These are phyloP conservation scores for Cladobotryum mycophilum DNA, from an alignment of 2,329 filamentous ascomycete genomes.

Conservation along the genomic window DNA sequence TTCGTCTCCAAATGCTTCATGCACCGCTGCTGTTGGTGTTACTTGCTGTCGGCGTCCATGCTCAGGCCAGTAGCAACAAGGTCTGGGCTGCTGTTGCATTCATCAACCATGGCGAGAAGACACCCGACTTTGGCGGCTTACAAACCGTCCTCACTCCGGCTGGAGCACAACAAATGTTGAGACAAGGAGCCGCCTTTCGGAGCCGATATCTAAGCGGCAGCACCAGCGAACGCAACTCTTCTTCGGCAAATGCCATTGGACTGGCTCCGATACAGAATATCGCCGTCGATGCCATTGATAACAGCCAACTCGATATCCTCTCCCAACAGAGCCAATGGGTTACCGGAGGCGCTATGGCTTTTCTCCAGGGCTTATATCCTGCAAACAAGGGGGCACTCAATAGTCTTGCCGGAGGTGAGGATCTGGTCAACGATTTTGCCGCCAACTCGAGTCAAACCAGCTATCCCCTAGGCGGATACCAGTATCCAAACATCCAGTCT, in stretches of 20 bases:
- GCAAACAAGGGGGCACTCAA: constrained; percentile 44
- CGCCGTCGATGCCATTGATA: constrained; percentile 39
- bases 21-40: constrained; percentile 8
- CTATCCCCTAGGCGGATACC: constrained; percentile 70
- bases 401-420: constrained; percentile 21
- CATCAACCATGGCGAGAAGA: constrained; percentile 48
- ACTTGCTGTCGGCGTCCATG: constrained; percentile 19
- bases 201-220: constrained; percentile 38
- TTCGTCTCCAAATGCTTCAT: neutral
- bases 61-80: constrained; percentile 27
- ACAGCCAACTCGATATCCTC: constrained; percentile 38
- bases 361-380: constrained; percentile 81
- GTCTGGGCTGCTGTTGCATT: constrained; percentile 46
- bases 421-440: constrained; percentile 37
- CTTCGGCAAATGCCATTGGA: constrained; percentile 21
- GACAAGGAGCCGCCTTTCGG: constrained; percentile 43
- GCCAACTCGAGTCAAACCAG: constrained; percentile 43
- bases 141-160: constrained; percentile 40
- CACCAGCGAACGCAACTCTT: constrained; percentile 10
- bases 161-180: constrained; percentile 47
- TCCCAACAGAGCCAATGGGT: constrained; percentile 42
- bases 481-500: constrained; percentile 64
- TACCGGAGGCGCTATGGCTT: constrained; percentile 64
- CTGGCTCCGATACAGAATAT: constrained; percentile 37
- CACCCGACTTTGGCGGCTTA: constrained; percentile 30